Evolutionary conservation across 805 yeast genomes (phyloP), one percentile per base, ranked within the genome.

Genomic region (Candida golubevii): DNA sequence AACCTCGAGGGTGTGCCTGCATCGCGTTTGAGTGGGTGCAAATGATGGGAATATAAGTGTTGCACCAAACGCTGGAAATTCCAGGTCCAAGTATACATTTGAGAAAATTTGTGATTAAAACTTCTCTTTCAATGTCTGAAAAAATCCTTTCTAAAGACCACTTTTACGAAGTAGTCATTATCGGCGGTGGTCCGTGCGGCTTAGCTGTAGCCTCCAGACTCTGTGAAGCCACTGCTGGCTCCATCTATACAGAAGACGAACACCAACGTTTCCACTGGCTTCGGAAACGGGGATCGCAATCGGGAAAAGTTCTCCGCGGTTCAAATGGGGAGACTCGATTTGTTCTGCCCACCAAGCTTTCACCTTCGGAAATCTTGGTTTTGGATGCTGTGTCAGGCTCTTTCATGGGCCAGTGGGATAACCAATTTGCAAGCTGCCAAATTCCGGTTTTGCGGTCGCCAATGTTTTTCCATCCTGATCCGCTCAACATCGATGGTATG

Each of bases 401-500:
- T 9, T 71, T 69, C 48, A 51, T 70, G 59, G 68, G 69, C 1
- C 74, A 69, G 48, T 73, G 77, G 77, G 63, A 69, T 45, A 62
- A 60, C 34, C 77, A 72, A 47, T 71, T 73, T 53, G 60, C 54
- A 2, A 51, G 66, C 2, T 70, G 75, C 50, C 64, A 63, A 39
- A 73, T 72, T 28, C 76, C 75, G 1, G 60, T 56, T 44, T 57
- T 73, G 9, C 53, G 77, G 18, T 67, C 74, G 6, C 77, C 78
- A 4, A 73, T 73, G 77, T 71, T 72, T 44, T 73, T 73, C 50
- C 78, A 72, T 42, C 68, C 69, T 0, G 77, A 73, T 45, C 76
- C 77, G 0, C 63, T 57, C 3, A 70, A 69, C 49, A 56, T 72
- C 8, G 78, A 72, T 50, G 75, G 71, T 0, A 49, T 73, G 60